Conservation (phyloP, 345 rosid species). For the Diplotaxis tenuifolia region DNA sequence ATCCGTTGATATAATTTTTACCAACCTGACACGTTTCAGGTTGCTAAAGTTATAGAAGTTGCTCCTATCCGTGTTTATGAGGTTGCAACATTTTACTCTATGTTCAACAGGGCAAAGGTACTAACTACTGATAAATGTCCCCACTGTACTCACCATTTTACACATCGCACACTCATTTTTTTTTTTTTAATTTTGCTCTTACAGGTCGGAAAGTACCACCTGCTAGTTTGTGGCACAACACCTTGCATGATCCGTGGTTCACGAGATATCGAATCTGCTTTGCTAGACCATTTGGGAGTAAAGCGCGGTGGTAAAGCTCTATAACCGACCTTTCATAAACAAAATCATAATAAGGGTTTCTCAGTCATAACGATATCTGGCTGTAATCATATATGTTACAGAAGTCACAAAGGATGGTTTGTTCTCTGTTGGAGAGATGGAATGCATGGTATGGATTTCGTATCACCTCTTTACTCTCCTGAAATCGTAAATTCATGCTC, state of each 20-base stretch:
- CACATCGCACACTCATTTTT: neutral
- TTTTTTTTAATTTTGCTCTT: slow-evolving; percentile 20
- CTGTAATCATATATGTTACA: slow-evolving; percentile 31
- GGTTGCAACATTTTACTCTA: slow-evolving; percentile 97
- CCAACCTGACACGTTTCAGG: slow-evolving; percentile 42
- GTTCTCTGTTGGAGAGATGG: slow-evolving; percentile 99
- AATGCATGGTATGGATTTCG: slow-evolving; percentile 79
- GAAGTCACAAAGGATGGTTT: slow-evolving; percentile 98
- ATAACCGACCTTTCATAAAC: neutral
- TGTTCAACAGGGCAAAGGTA: slow-evolving; percentile 91
- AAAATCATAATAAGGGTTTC: neutral
- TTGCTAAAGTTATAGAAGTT: slow-evolving; percentile 81
- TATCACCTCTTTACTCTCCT: neutral
- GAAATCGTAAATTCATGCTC: neutral
- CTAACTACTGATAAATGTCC: neutral
- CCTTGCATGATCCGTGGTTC: slow-evolving; percentile 99
- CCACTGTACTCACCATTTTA: neutral
- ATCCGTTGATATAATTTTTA: neutral
- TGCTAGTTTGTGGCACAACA: slow-evolving; percentile 97
- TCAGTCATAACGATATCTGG: slow-evolving; percentile 18
- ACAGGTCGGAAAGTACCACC: slow-evolving; percentile 96
- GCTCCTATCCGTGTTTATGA: slow-evolving; percentile 95
- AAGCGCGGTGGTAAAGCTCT: slow-evolving; percentile 77
- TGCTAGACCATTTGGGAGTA: slow-evolving; percentile 89
- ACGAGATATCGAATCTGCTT: slow-evolving; percentile 79